Conservation (phyloP, 805 yeast species). For the Teunomyces pallodes region DNA sequence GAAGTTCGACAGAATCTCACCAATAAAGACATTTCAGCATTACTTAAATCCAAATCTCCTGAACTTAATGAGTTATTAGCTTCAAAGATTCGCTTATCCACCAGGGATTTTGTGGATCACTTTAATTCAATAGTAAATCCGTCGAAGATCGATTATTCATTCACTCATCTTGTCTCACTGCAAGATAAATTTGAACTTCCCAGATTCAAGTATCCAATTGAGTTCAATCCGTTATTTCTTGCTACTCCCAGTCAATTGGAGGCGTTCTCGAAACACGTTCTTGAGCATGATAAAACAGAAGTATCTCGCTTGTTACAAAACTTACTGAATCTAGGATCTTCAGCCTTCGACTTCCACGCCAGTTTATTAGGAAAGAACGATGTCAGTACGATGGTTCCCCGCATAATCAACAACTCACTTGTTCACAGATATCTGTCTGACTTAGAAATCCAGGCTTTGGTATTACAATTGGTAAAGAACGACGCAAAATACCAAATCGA, state of each 20-base stretch:
- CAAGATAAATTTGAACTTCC: constrained; percentile 6
- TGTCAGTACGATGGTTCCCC: neutral
- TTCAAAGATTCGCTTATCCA: neutral
- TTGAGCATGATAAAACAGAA: neutral
- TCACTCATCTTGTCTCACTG: neutral
- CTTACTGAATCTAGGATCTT: neutral
- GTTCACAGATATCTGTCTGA: neutral
- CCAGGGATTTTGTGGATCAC: neutral
- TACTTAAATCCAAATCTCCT: neutral
- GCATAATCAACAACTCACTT: neutral
- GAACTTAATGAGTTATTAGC: neutral
- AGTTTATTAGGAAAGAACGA: neutral
- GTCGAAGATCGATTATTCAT: neutral
- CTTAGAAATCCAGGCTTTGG: neutral
- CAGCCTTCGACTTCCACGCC: neutral
- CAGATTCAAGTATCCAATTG: neutral
- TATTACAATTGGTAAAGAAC: neutral
- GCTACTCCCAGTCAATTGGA: neutral
- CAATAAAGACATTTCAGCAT: neutral
- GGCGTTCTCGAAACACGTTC: neutral
- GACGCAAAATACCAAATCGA: neutral
- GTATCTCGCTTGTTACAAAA: neutral
- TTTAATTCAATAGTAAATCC: neutral
- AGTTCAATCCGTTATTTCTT: constrained; percentile 8
- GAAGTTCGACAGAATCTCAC: neutral